Evolutionary conservation across 331 rosid species (phyloP), one percentile per base, ranked within the genome.

Genomic region (Arachis monticola): DNA sequence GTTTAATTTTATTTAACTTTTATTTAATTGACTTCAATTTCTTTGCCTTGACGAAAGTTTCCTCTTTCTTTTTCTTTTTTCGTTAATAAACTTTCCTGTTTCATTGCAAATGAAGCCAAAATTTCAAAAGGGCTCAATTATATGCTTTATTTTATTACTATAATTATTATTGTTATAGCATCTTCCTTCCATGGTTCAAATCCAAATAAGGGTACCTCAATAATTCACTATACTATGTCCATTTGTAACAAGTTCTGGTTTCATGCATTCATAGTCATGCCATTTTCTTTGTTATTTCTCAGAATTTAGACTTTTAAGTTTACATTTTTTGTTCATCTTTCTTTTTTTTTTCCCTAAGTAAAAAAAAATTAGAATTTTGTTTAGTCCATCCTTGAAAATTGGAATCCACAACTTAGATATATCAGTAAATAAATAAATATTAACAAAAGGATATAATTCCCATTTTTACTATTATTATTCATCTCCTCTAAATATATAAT

Each of bases 31-130:
- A 38, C 5, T 51, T 51, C 76, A 40, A 63, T 72, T 73, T 67
- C 56, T 57, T 50, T 72, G 50, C 42, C 61, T 73, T 46, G 17
- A 6, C 50, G 31, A 38, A 27, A 22, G 30, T 51, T 51, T 51
- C 31, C 3, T 13, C 60, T 55, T 55, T 55, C 31, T 14, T n/a
- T 52, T 55, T 13, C 22, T 13, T 55, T 53, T 0, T 53, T 55
- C 1, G 60, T 55, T 4, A 6, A 55, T 55, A 55, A 55, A 13
- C 9, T 65, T 70, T 69, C 79, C 76, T 84, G 79, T 77, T 74
- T 77, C 69, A 77, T 84, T 77, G 78, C 72, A 55, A 82, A 38
- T 44, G 27, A 46, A 56, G 31, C 48, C 22, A 46, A 14, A 31
- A 8, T 35, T 5, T 5, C 5, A 14, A 10, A 61, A 38, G 73